Conservation (phyloP, 768 basidiomycete genomes). For the Leccinum subgranulosum region DNA sequence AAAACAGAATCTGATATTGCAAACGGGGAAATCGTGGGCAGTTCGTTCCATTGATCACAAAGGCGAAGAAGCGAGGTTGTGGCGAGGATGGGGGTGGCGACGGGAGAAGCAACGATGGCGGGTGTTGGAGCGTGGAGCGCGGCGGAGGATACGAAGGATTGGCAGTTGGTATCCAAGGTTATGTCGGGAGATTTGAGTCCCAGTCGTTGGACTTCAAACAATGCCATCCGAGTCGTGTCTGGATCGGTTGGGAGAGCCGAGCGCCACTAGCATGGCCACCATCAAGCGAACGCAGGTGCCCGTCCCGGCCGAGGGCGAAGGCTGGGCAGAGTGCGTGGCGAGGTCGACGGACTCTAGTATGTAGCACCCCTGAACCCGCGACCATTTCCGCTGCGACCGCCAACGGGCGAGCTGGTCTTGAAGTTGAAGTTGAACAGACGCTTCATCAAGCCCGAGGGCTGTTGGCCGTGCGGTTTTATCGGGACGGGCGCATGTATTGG, state of each 20-base stretch:
- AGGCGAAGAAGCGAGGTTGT: constrained; percentile 8
- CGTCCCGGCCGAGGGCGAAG: background rate
- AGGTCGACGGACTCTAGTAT: constrained; percentile 16
- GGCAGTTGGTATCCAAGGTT: constrained; percentile 1
- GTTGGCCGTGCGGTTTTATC: constrained; percentile 25
- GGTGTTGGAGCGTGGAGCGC: constrained; percentile 4
- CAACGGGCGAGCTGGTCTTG: constrained; percentile 22
- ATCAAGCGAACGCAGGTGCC: background rate
- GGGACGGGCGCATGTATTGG: constrained; percentile 30
- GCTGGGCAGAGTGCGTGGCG: background rate
- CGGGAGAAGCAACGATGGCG: constrained; percentile 11
- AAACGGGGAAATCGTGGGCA: background rate
- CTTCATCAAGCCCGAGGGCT: constrained; percentile 30
- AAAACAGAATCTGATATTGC: background rate
- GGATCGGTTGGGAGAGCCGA: constrained; percentile 1
- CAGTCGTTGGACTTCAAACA: background rate
- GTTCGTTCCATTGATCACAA: background rate
- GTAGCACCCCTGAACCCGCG: constrained; percentile 25
- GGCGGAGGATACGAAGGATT: constrained; percentile 9
- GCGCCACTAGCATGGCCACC: background rate
- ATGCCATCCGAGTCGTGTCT: constrained; percentile 4
- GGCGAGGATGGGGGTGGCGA: background rate
- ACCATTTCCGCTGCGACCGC: constrained; percentile 21
- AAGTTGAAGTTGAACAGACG: constrained; percentile 32
- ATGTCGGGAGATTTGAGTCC: background rate